Conservation (phyloP, 495 filamentous ascomycete genomes). For the Aspergillus olivimuriae region DNA sequence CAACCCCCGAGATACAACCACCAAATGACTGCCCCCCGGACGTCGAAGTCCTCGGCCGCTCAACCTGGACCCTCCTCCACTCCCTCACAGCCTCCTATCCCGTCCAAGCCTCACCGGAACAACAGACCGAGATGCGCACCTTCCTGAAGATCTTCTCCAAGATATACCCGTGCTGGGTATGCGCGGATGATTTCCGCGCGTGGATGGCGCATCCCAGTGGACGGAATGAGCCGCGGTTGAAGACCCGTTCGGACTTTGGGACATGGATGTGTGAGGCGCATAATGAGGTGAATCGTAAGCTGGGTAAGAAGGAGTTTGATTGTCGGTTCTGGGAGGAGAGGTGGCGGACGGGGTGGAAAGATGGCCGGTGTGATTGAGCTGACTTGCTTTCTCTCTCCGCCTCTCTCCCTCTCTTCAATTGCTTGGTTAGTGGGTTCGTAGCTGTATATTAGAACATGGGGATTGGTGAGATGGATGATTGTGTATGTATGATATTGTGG, state of each 20-base stretch:
- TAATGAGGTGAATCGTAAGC: conserved; percentile 92
- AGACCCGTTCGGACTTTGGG: conserved; percentile 69
- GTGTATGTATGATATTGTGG: not conserved
- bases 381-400: no score
- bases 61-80: conserved; percentile 90
- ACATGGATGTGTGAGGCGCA: conserved; percentile 96
- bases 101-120: conserved; percentile 47
- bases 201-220: conserved; percentile 67
- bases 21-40: conserved; percentile 47
- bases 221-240: conserved; percentile 58
- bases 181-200: conserved; percentile 80
- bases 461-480: no score
- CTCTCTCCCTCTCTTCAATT: no score
- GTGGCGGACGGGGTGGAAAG: conserved; percentile 90
- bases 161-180: conserved; percentile 91
- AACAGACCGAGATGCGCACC: conserved; percentile 68
- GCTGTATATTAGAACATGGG: no score
- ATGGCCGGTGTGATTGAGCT: conserved; percentile 61
- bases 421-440: no score
- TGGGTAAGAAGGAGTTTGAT: conserved; percentile 90
- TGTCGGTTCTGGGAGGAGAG: conserved; percentile 88
- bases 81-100: conserved; percentile 87
- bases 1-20: conserved; percentile 12
- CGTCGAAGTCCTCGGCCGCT: conserved; percentile 74
- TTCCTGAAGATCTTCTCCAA: conserved; percentile 77